These are phyloP conservation scores for Xenoacremonium recifei DNA, from an alignment of 2,329 filamentous ascomycete genomes.

Conservation along the genomic window DNA sequence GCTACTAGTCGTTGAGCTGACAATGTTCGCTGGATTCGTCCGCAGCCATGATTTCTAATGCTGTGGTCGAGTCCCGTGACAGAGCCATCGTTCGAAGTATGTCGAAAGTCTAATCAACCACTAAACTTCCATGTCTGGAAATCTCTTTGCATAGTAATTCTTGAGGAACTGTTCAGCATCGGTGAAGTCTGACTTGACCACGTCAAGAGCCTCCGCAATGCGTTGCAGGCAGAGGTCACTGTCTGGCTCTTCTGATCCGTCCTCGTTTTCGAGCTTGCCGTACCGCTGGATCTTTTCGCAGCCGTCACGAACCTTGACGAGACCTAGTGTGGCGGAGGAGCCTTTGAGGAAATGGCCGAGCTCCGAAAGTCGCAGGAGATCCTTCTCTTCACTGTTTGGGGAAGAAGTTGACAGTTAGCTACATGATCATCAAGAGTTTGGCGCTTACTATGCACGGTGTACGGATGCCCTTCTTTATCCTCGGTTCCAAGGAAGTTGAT, in stretches of 20 bases:
- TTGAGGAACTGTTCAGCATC: slow-evolving; percentile 70
- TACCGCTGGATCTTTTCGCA: slow-evolving; percentile 98
- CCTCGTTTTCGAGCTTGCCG: slow-evolving; percentile 77
- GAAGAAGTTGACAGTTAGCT: slow-evolving; percentile 5
- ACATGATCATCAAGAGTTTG: too few species aligned
- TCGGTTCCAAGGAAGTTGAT: too few species aligned
- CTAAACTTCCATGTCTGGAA: too few species aligned
- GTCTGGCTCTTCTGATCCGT: slow-evolving; percentile 66
- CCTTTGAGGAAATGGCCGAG: slow-evolving; percentile 97
- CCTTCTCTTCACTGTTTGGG: slow-evolving; percentile 55
- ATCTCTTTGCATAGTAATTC: slow-evolving; percentile 57
- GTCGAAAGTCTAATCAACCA: too few species aligned
- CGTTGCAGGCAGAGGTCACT: slow-evolving; percentile 65
- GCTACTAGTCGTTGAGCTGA: too few species aligned
- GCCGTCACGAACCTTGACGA: slow-evolving; percentile 85
- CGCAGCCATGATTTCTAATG: slow-evolving; percentile 35
- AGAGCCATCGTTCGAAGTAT: too few species aligned
- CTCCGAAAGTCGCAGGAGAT: slow-evolving; percentile 74
- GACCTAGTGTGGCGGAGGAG: slow-evolving; percentile 89
- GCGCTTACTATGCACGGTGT: too few species aligned
- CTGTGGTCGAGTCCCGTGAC: slow-evolving; percentile 12
- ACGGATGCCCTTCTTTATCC: too few species aligned
- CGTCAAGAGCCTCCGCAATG: slow-evolving; percentile 67
- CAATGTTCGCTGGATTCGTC: too few species aligned
- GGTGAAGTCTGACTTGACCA: slow-evolving; percentile 74